A percentile compares a stretch with the other conserved stretches of the same genome.
Evolutionary conservation across 352 stramenopile species (phyloP).

Genomic region (Phytophthora syringae): DNA sequence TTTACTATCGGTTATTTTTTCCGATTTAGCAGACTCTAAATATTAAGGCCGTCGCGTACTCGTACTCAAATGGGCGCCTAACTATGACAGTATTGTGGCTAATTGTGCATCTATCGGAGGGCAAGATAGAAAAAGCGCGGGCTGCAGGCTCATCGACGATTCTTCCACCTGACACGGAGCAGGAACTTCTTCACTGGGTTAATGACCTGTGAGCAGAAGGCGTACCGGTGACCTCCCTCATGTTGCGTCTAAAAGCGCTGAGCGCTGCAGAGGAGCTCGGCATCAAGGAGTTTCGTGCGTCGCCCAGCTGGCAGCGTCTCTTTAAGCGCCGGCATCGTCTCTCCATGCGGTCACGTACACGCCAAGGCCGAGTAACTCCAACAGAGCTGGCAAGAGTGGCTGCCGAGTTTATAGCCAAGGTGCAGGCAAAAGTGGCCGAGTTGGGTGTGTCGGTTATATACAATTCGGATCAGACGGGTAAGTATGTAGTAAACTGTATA

Average conservation of each 20-base stretch:
- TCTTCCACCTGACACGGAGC: background rate
- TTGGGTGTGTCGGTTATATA: constrained; percentile 11
- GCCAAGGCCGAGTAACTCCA: constrained; percentile 2
- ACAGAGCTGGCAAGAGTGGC: background rate
- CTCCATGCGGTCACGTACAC: background rate
- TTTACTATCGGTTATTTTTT: background rate
- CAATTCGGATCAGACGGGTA: background rate
- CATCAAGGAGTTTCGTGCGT: background rate
- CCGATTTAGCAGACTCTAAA: background rate
- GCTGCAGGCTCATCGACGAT: background rate
- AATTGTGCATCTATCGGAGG: background rate
- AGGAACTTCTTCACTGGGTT: background rate
- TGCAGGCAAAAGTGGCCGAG: constrained; percentile 1
- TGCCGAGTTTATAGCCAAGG: background rate
- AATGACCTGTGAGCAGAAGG: constrained; percentile 2
- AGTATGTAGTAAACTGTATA: background rate
- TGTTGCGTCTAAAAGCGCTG: background rate
- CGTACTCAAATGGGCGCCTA: background rate
- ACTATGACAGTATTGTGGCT: background rate
- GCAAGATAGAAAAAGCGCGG: background rate
- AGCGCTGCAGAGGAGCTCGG: background rate
- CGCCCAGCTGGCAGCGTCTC: background rate
- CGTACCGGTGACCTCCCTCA: background rate
- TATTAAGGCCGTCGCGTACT: background rate
- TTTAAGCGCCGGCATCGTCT: constrained; percentile 3